phyloP scores from a whole-genome alignment of 1,139 yeast genomes.

The Hanseniaspora sp. region DNA sequence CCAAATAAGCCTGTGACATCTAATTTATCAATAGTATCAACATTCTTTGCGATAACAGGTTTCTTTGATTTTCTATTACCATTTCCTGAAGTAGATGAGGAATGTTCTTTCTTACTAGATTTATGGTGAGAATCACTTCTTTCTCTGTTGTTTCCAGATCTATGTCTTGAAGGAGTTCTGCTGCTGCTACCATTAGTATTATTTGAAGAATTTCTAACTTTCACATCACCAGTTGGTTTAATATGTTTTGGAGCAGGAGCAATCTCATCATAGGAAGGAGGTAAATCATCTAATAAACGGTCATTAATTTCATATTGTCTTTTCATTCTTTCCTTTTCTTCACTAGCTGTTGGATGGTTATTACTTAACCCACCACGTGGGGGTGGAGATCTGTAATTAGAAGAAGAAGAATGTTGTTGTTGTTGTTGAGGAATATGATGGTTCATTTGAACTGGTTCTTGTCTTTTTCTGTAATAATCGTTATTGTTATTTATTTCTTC shows the following conservation, averaged over 20 bases:
- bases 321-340: constrained; percentile 29
- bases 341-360: constrained; percentile 27
- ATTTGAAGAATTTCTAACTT: neutral
- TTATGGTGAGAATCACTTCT: constrained; percentile 5
- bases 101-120: constrained; percentile 11
- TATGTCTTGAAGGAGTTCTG: constrained; percentile 4
- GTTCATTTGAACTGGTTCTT: neutral
- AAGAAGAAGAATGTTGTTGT: too few species aligned
- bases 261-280: constrained; percentile 63
- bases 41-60: constrained; percentile 31
- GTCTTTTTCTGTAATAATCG: neutral
- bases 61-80: constrained; percentile 43
- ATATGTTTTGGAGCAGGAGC: constrained; percentile 40
- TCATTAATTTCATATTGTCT: constrained; percentile 24
- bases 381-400: neutral
- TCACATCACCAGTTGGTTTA: constrained; percentile 2
- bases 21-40: constrained; percentile 86
- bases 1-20: constrained; percentile 95
- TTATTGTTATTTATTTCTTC: constrained; percentile 3
- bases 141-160: constrained; percentile 10
- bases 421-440: neutral
- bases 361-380: neutral
- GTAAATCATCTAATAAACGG: constrained; percentile 31
- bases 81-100: constrained; percentile 21
- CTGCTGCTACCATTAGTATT: neutral